These are phyloP conservation scores for Trichodelitschia bisporula DNA, from an alignment of 495 filamentous ascomycete genomes.

Conservation along the genomic window DNA sequence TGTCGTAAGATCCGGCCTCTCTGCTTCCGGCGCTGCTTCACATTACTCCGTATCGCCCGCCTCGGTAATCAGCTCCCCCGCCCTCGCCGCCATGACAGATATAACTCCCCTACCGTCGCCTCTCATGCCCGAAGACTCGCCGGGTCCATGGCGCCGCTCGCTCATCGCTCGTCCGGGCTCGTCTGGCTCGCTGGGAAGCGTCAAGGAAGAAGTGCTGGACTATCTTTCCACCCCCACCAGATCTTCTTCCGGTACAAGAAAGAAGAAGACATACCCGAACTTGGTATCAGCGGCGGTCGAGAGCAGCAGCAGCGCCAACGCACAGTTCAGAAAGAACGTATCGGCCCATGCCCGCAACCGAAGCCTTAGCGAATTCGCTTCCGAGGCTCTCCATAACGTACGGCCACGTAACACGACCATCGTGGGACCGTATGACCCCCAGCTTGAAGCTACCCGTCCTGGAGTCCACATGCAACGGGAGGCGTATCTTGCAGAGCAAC, in stretches of 20 bases:
- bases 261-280: slow-evolving; percentile 10
- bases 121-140: slow-evolving; percentile 46
- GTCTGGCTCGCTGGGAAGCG: slow-evolving; percentile 16
- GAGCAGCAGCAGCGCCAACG: slow-evolving; percentile 1
- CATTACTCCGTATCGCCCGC: slow-evolving; percentile 32
- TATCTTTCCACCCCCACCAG: slow-evolving; percentile 5
- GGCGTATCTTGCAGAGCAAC: slow-evolving; percentile 48
- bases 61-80: slow-evolving; percentile 39
- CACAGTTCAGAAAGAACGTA: slow-evolving; percentile 10
- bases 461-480: slow-evolving; percentile 67
- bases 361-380: slow-evolving; percentile 71
- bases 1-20: too few relatives aligned
- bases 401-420: slow-evolving; percentile 48
- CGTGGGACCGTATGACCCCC: slow-evolving; percentile 15
- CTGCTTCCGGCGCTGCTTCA: too few relatives aligned
- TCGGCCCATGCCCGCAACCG: slow-evolving; percentile 35
- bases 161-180: slow-evolving; percentile 17
- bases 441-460: slow-evolving; percentile 14
- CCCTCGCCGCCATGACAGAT: slow-evolving; percentile 60
- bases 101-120: slow-evolving; percentile 88
- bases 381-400: slow-evolving; percentile 37
- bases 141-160: slow-evolving; percentile 38
- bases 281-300: background rate
- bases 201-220: too few relatives aligned
- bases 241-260: slow-evolving; percentile 9